These are phyloP conservation scores for Ophiostoma triangulosporum DNA, from an alignment of 2,329 filamentous ascomycete genomes.

Conservation along the genomic window DNA sequence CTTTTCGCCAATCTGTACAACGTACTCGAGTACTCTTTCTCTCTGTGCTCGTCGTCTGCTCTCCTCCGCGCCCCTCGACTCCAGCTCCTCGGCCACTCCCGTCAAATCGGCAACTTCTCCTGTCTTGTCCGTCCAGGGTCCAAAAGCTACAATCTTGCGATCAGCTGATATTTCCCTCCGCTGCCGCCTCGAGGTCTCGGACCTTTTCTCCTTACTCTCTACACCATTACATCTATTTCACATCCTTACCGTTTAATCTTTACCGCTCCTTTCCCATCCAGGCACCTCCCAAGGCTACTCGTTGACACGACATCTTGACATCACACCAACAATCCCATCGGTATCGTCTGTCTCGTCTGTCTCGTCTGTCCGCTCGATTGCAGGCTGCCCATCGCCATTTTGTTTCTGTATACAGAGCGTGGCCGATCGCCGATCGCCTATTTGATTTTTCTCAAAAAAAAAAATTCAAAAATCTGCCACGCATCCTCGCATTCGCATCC, in stretches of 20 bases:
- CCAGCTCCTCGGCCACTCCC: conserved; percentile 4
- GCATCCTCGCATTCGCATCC: not conserved
- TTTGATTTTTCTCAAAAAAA: not conserved
- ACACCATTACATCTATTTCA: not conserved
- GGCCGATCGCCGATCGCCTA: not conserved
- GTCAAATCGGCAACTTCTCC: not conserved
- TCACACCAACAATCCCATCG: not conserved
- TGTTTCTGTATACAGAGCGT: not conserved
- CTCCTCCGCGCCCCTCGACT: not conserved
- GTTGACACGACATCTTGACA: no score
- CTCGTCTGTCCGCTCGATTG: no score
- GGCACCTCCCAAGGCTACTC: not conserved
- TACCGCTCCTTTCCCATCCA: not conserved
- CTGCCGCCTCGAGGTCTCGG: not conserved
- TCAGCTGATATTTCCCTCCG: not conserved
- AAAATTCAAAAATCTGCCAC: no score
- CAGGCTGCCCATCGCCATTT: not conserved
- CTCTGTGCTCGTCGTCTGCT: not conserved
- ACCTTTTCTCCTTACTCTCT: not conserved
- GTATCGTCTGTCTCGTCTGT: no score
- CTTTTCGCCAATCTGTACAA: not conserved
- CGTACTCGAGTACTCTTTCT: not conserved
- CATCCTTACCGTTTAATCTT: not conserved
- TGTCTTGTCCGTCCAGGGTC: not conserved
- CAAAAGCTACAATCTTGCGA: not conserved